A percentile compares a stretch with the other conserved stretches of the same genome.
Conservation (phyloP, 108 stramenopile genomes). For the Pinguiococcus pyrenoidosus region DNA sequence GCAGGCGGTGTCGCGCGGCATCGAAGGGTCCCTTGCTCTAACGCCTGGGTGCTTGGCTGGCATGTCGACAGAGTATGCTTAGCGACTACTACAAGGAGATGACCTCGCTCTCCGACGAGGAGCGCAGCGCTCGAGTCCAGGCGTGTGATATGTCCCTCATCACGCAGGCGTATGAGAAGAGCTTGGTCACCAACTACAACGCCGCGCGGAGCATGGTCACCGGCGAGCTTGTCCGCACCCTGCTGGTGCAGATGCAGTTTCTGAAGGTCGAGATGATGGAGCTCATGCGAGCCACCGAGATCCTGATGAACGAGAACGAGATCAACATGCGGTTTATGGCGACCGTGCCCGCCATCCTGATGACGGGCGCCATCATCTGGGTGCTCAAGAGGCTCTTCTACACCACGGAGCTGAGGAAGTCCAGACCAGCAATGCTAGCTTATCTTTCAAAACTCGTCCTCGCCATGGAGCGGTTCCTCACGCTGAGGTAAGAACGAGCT, state of each 20-base stretch:
- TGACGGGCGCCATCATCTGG: slow-evolving; percentile 1
- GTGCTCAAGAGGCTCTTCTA: too few species aligned
- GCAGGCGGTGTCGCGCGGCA: too few species aligned
- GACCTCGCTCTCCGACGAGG: background rate
- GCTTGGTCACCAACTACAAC: slow-evolving; percentile 6
- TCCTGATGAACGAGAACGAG: slow-evolving; percentile 13
- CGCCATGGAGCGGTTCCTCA: slow-evolving; percentile 12
- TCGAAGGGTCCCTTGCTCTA: slow-evolving; percentile 1
- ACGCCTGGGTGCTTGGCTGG: background rate
- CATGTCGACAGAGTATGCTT: slow-evolving; percentile 7
- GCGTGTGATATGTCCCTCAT: slow-evolving; percentile 5
- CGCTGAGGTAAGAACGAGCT: too few species aligned
- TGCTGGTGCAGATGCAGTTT: slow-evolving; percentile 13
- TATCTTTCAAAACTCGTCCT: background rate
- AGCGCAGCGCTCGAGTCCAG: background rate
- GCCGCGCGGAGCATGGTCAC: slow-evolving; percentile 4
- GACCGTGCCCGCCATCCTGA: slow-evolving; percentile 7
- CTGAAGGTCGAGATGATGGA: slow-evolving; percentile 7
- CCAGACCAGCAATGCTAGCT: background rate
- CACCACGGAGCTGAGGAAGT: background rate
- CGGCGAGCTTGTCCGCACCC: slow-evolving; percentile 7
- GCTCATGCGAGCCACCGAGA: slow-evolving; percentile 5
- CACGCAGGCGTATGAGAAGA: slow-evolving; percentile 8
- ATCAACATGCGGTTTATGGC: slow-evolving; percentile 13
- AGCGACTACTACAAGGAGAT: slow-evolving; percentile 7